A percentile compares a stretch with the other conserved stretches of the same genome.
Conservation (phyloP, 768 basidiomycete species). For the Suillus bovinus region DNA sequence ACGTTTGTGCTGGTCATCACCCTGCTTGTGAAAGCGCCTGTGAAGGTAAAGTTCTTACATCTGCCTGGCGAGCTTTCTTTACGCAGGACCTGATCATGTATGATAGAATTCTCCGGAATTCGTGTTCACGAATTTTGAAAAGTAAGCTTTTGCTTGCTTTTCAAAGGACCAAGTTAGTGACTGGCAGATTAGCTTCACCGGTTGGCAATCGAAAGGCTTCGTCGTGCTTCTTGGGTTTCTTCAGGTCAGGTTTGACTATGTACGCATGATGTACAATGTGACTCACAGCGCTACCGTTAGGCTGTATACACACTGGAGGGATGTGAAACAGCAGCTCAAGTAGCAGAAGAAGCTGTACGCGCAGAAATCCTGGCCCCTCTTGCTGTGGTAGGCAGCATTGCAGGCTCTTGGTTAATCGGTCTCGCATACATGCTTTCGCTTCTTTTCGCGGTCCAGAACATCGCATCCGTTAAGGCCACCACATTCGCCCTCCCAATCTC, state of each 20-base stretch:
- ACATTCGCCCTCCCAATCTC: slow-evolving; percentile 57
- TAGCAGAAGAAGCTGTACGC: slow-evolving; percentile 57
- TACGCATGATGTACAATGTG: neutral
- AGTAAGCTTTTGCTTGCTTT: slow-evolving; percentile 33
- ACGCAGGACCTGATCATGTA: slow-evolving; percentile 1
- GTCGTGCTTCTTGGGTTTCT: slow-evolving; percentile 58
- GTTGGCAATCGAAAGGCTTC: slow-evolving; percentile 53
- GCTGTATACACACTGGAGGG: slow-evolving; percentile 62
- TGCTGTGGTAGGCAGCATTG: slow-evolving; percentile 53
- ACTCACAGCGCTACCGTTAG: slow-evolving; percentile 32
- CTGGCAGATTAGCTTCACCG: slow-evolving; percentile 45
- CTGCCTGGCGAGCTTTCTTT: slow-evolving; percentile 15
- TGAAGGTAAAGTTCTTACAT: slow-evolving; percentile 40
- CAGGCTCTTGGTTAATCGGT: slow-evolving; percentile 58
- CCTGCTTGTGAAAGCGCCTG: slow-evolving; percentile 55
- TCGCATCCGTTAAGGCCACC: slow-evolving; percentile 48
- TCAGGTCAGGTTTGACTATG: neutral
- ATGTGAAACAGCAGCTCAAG: slow-evolving; percentile 63
- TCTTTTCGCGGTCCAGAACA: slow-evolving; percentile 56
- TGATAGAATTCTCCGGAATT: slow-evolving; percentile 50
- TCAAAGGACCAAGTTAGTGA: neutral
- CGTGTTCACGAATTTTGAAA: slow-evolving; percentile 58
- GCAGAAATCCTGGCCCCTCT: slow-evolving; percentile 58
- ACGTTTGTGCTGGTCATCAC: slow-evolving; percentile 56
- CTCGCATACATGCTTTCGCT: slow-evolving; percentile 59